Evolutionary conservation across 345 rosid species (phyloP).

Genomic region (Camelina sativa): DNA sequence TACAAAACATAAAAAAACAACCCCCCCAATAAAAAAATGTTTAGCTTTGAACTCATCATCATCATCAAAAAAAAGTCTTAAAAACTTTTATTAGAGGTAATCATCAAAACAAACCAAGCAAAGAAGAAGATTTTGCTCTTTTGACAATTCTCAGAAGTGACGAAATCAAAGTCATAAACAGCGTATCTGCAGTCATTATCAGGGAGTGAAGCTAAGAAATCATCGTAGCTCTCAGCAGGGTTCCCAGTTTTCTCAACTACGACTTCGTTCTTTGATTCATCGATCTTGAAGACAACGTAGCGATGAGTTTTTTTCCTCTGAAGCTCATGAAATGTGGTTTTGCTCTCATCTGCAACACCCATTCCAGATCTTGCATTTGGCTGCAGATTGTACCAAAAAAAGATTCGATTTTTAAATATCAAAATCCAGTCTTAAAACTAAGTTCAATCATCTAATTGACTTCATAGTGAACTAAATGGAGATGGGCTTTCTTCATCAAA

Average conservation of each 20-base stretch:
- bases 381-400: conserved; percentile 43
- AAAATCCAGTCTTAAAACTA: background rate
- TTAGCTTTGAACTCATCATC: background rate
- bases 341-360: conserved; percentile 76
- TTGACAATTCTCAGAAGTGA: conserved; percentile 75
- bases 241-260: conserved; percentile 73
- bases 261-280: conserved; percentile 64
- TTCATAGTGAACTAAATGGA: background rate
- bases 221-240: conserved; percentile 66
- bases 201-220: conserved; percentile 72
- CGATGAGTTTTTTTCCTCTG: conserved; percentile 74
- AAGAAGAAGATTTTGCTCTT: conserved; percentile 86
- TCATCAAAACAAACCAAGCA: conserved; percentile 65
- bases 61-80: background rate
- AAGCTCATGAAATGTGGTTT: conserved; percentile 61
- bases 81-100: background rate
- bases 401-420: conserved; percentile 18
- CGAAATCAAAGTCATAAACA: conserved; percentile 72
- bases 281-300: conserved; percentile 67
- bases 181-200: conserved; percentile 83
- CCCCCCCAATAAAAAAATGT: background rate
- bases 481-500: conserved; percentile 2
- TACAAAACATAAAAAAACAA: conserved; percentile 9
- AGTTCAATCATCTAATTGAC: background rate
- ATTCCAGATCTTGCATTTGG: conserved; percentile 81